phyloP scores from a whole-genome alignment of 352 stramenopile species.

The Globisporangium emineosum region DNA sequence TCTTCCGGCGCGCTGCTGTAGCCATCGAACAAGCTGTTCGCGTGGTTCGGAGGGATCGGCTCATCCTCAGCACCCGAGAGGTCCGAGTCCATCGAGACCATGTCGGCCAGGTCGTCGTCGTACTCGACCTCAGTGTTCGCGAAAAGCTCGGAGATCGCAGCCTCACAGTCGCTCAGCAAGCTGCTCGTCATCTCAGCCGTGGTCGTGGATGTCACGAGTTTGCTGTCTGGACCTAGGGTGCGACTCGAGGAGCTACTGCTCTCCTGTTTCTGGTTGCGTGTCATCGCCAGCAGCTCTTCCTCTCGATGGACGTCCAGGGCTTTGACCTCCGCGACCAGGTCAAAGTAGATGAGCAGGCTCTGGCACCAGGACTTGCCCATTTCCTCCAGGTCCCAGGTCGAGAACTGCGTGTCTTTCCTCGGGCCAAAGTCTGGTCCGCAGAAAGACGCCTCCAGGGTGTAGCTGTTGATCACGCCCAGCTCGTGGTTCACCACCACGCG shows the following conservation, averaged over 20 bases:
- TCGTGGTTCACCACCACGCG: conserved; percentile 90
- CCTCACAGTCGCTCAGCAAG: conserved; percentile 59
- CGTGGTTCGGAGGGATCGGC: conserved; percentile 43
- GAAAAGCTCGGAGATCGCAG: conserved; percentile 56
- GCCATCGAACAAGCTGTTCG: conserved; percentile 13
- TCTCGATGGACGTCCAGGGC: conserved; percentile 25
- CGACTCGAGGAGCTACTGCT: background rate
- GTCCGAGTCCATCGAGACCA: conserved; percentile 47
- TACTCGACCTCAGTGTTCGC: conserved; percentile 26
- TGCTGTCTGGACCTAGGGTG: background rate
- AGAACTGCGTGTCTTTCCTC: conserved; percentile 73
- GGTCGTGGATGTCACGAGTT: background rate
- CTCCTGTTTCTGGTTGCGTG: background rate
- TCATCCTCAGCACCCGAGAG: conserved; percentile 64
- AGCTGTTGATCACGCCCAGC: conserved; percentile 80
- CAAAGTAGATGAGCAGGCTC: conserved; percentile 74
- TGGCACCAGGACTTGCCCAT: conserved; percentile 76
- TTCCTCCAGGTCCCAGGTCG: conserved; percentile 64
- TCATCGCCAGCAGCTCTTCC: background rate
- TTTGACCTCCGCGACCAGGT: conserved; percentile 47
- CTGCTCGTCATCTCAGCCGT: conserved; percentile 25
- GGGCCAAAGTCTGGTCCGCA: conserved; percentile 76
- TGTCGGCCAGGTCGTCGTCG: conserved; percentile 11
- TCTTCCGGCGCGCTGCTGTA: conserved; percentile 37
- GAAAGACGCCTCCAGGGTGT: conserved; percentile 91